A percentile compares a stretch with the other conserved stretches of the same genome.
Evolutionary conservation across 495 filamentous ascomycete species (phyloP).

Genomic region (Hypomontagnella submonticulosa): DNA sequence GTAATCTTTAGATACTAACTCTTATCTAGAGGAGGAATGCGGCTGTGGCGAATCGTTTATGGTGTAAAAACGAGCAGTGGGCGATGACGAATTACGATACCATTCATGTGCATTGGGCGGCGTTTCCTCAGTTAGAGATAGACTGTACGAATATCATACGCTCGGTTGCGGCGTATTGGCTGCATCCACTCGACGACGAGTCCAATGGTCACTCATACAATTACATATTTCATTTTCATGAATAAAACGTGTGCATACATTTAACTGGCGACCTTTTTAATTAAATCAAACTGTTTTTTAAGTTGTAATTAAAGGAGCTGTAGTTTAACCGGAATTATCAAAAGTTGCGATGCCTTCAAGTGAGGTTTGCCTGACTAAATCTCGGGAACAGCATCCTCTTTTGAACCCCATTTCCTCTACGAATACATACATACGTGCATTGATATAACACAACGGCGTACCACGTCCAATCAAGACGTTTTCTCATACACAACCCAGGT

Average conservation of each 20-base stretch:
- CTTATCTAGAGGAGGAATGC: constrained; percentile 84
- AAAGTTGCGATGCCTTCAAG: too few species aligned
- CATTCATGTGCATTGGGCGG: constrained; percentile 41
- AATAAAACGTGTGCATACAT: neutral
- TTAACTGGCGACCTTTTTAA: neutral
- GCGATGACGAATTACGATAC: constrained; percentile 32
- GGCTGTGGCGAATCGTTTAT: constrained; percentile 98
- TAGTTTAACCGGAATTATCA: too few species aligned
- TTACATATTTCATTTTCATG: neutral
- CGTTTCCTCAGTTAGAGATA: constrained; percentile 26
- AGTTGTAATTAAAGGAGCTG: too few species aligned
- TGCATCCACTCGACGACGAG: neutral
- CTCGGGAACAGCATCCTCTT: too few species aligned
- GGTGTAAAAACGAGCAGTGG: constrained; percentile 60
- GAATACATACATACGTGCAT: too few species aligned
- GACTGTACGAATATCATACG: constrained; percentile 19
- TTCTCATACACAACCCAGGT: too few species aligned
- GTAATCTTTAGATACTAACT: constrained; percentile 49
- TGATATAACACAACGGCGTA: too few species aligned
- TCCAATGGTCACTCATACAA: neutral
- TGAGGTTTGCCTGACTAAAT: too few species aligned
- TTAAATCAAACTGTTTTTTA: too few species aligned
- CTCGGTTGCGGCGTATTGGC: constrained; percentile 4
- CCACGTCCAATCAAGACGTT: too few species aligned
- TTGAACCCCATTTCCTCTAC: too few species aligned